phyloP scores from a whole-genome alignment of 2,329 filamentous ascomycete genomes.

The Penicillium sp. region DNA sequence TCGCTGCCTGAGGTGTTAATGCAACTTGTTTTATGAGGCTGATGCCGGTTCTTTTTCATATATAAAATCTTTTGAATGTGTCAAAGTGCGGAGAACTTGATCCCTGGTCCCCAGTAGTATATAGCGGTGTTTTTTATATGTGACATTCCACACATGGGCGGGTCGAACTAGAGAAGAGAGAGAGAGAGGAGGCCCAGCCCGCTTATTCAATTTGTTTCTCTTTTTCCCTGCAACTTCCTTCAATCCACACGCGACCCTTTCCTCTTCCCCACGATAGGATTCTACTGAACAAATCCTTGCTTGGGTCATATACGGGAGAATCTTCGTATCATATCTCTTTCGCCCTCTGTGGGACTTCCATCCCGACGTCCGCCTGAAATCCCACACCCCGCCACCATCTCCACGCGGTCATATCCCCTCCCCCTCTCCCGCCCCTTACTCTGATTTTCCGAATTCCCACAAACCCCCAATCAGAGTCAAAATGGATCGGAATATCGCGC shows the following conservation, averaged over 20 bases:
- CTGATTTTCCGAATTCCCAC: conserved; percentile 6
- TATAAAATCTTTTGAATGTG: neutral
- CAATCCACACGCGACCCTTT: conserved; percentile 17
- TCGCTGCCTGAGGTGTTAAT: neutral
- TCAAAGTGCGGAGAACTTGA: neutral
- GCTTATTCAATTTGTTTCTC: conserved; percentile 26
- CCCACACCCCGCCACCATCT: conserved; percentile 5
- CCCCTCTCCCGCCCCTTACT: conserved; percentile 8
- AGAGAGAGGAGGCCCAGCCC: conserved; percentile 14
- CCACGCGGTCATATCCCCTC: conserved; percentile 5
- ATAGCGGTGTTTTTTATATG: neutral
- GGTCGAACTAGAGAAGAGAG: neutral
- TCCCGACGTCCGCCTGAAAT: neutral
- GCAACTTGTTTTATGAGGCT: neutral
- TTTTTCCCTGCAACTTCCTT: conserved; percentile 21
- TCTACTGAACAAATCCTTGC: neutral
- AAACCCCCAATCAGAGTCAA: conserved; percentile 18
- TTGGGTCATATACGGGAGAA: neutral
- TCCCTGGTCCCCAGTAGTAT: neutral
- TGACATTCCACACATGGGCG: neutral
- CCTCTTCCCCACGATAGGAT: neutral
- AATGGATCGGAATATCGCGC: conserved; percentile 62
- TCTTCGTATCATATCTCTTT: neutral
- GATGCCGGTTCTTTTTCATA: neutral
- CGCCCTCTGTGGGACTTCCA: neutral